Percentiles rank a stretch among this genome's conserved stretches.
Evolutionary conservation across 805 yeast species (phyloP).

Genomic region (Helenozyma rhizophorensis): DNA sequence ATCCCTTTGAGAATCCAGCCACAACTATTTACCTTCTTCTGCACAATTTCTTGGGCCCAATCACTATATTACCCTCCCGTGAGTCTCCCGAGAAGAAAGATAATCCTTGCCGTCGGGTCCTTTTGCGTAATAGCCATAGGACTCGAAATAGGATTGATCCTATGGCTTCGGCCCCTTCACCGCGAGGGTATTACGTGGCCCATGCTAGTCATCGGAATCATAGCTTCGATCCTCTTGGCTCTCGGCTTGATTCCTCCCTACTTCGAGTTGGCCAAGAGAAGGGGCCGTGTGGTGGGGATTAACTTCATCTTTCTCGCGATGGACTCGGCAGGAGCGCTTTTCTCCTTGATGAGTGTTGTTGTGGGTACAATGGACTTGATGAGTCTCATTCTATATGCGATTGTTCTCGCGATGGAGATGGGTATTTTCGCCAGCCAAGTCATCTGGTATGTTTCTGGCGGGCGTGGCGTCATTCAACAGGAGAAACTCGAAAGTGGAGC

Average conservation of each 20-base stretch:
- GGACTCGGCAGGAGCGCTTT: slow-evolving; percentile 77
- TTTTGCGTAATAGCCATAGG: slow-evolving; percentile 44
- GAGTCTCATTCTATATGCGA: slow-evolving; percentile 71
- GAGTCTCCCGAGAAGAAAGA: slow-evolving; percentile 27
- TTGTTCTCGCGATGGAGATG: slow-evolving; percentile 69
- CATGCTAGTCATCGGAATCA: slow-evolving; percentile 67
- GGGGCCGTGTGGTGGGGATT: slow-evolving; percentile 85
- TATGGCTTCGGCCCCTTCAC: slow-evolving; percentile 61
- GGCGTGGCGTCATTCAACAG: slow-evolving; percentile 22
- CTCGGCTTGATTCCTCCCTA: slow-evolving; percentile 86
- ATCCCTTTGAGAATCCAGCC: slow-evolving; percentile 86
- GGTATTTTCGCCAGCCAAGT: slow-evolving; percentile 73
- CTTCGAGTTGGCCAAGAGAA: slow-evolving; percentile 71
- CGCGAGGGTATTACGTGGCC: slow-evolving; percentile 65
- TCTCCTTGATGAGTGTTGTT: slow-evolving; percentile 57
- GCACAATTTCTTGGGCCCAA: slow-evolving; percentile 63
- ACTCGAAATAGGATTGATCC: slow-evolving; percentile 63
- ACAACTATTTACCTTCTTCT: slow-evolving; percentile 68
- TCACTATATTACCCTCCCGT: slow-evolving; percentile 68
- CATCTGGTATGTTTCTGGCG: slow-evolving; percentile 54
- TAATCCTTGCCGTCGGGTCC: slow-evolving; percentile 28
- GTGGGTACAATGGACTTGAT: slow-evolving; percentile 67
- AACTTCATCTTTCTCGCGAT: slow-evolving; percentile 72
- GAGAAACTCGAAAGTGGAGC: slow-evolving; percentile 14
- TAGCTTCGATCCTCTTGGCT: slow-evolving; percentile 73